phyloP scores from a whole-genome alignment of 768 basidiomycete genomes.

The Naematelia aurantialba region DNA sequence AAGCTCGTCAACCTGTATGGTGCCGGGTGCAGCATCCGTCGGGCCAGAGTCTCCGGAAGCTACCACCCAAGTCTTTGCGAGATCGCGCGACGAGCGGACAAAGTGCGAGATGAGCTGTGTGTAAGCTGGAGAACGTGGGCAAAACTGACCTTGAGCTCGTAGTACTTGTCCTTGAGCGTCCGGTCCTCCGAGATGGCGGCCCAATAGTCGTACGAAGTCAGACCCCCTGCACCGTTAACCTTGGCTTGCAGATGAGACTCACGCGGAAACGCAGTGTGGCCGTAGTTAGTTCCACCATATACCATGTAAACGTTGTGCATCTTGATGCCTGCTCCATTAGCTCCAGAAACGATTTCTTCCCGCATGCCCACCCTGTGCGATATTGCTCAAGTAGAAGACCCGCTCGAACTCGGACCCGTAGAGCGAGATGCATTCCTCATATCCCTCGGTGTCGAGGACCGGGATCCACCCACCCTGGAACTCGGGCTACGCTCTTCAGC shows the following conservation, averaged over 20 bases:
- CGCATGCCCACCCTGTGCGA: slow-evolving; percentile 52
- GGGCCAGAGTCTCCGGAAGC: slow-evolving; percentile 57
- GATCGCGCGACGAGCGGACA: slow-evolving; percentile 71
- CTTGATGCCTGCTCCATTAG: slow-evolving; percentile 64
- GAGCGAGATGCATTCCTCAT: slow-evolving; percentile 58
- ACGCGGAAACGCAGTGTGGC: slow-evolving; percentile 70
- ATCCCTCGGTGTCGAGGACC: slow-evolving; percentile 57
- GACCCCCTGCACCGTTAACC: slow-evolving; percentile 51
- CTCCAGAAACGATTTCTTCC: background rate
- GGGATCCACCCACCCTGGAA: slow-evolving; percentile 69
- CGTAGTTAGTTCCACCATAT: slow-evolving; percentile 79
- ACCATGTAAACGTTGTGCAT: slow-evolving; percentile 82
- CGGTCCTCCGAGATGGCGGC: slow-evolving; percentile 59
- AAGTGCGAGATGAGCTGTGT: slow-evolving; percentile 63
- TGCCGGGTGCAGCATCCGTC: slow-evolving; percentile 53
- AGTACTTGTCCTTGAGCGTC: slow-evolving; percentile 62
- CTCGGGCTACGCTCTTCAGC: slow-evolving; percentile 53
- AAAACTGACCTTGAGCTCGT: slow-evolving; percentile 61
- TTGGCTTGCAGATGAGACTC: background rate
- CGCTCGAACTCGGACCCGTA: slow-evolving; percentile 33
- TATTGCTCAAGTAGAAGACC: slow-evolving; percentile 63
- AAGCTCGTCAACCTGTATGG: slow-evolving; percentile 60
- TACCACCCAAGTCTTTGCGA: slow-evolving; percentile 70
- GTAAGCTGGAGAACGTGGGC: background rate
- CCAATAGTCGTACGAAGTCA: slow-evolving; percentile 76